Evolutionary conservation across 805 yeast species (phyloP), one percentile per base, ranked within the genome.

Genomic region (Candida andamanensis): DNA sequence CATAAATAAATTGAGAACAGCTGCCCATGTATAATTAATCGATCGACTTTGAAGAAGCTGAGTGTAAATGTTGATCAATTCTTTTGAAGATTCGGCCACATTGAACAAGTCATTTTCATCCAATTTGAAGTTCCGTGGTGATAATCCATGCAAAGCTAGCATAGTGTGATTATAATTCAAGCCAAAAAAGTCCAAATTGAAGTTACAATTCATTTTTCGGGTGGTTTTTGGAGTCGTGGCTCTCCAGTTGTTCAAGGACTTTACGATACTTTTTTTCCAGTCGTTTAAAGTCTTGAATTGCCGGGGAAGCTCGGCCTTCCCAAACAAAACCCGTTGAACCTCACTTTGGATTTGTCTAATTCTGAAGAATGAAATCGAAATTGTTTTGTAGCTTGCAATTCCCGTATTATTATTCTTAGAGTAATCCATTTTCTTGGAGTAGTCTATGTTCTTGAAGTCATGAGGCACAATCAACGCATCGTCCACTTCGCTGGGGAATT

Each of bases 11-110:
- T 85, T 86, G 53, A 86, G 95, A 3, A 85, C 89, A 0, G 94
- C 92, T 2, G 87, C 89, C 96, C 96, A 87, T 0, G 95, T 85
- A 55, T 84, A 87, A 54, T 85, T 85, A 38, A 86, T 69, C 28
- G 74, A 64, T 45, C 72, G 73, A 17, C 67, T 67, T n/a, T 62
- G 54, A 43, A 71, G 73, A 23, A 87, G 58, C 31, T 71, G 72
- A 30, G 70, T 60, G 51, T 84, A 87, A 18, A 78, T 70, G 20
- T 65, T 59, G 32, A 86, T 79, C 21, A 85, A 71, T 26, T 79
- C 80, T 43, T 71, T 72, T 1, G 92, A 74, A 1, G 89, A 74
- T 16, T 73, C 76, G 8, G 74, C 69, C 9, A 85, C 74, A 26
- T 69, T 67, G 22, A 65, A 44, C 42, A 74, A 73, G 26, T 85